A percentile compares a stretch with the other conserved stretches of the same genome.
These are phyloP conservation scores for Pleurotus pulmonarius DNA, from an alignment of 768 basidiomycete genomes.

Conservation along the genomic window DNA sequence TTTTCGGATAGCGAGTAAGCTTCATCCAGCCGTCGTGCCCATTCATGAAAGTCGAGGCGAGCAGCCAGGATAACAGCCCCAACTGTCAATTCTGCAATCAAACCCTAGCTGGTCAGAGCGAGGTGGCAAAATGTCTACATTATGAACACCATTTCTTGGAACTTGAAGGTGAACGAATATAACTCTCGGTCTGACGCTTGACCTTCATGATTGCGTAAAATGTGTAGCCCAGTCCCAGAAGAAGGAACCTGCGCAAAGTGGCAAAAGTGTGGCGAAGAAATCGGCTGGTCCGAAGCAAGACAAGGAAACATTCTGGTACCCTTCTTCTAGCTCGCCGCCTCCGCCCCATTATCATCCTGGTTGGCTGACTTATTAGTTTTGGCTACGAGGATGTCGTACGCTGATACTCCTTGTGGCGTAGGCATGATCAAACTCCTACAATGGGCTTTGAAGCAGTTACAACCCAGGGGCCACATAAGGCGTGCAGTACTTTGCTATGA, in stretches of 20 bases:
- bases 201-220: neutral
- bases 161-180: neutral
- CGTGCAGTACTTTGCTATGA: constrained; percentile 66
- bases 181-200: no score
- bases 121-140: neutral
- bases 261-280: no score
- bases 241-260: no score
- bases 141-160: neutral
- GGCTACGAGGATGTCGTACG: neutral
- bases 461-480: constrained; percentile 43
- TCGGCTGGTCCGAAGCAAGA: neutral
- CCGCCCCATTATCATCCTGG: constrained; percentile 61
- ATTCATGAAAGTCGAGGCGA: no score
- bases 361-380: constrained; percentile 16
- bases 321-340: constrained; percentile 38
- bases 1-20: no score
- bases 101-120: no score
- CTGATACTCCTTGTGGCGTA: constrained; percentile 19
- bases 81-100: no score
- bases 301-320: constrained; percentile 67
- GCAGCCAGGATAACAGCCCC: no score
- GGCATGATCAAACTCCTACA: constrained; percentile 65
- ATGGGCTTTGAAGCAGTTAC: constrained; percentile 47
- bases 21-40: no score
- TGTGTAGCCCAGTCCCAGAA: neutral